Evolutionary conservation across 1,139 yeast genomes (phyloP), one percentile per base, ranked within the genome.

Genomic region (Lodderomyces orthopsilosis): DNA sequence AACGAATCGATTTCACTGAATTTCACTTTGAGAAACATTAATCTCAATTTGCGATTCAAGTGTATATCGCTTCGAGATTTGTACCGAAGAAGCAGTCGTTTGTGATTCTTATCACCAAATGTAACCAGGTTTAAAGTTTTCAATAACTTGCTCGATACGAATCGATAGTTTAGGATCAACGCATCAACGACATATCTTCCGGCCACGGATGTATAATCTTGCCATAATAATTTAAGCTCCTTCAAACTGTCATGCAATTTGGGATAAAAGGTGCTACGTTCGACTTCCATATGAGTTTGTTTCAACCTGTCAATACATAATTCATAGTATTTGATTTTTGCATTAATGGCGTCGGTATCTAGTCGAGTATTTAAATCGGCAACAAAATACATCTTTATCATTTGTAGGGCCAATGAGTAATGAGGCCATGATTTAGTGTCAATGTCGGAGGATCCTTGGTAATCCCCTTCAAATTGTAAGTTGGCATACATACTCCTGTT

Each of bases 401-500:
- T 41, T 9, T 48, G 40, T 13, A 51, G 36, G 4, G 55, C 46
- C 2, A 58, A 46, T 15, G 57, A 52, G 17, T 47, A 46, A 36
- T 48, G 56, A 19, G 41, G 45, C 58, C 63, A 53, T 30, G 19
- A 14, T 6, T 35, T 21, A n/a, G 27, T 21, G 13, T 22, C 19
- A 6, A 13, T 21, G 13, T 23, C 37, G 3, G 21, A 12, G 38
- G 9, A 13, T 36, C 30, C 7, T 9, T 2, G 9, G 8, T 26
- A 12, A 13, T 38, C 36, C 3, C 48, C 42, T 37, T 51, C 44
- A 22, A 58, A 55, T 15, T 47, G 51, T 22, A 71, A 52, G 1
- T 63, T 47, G 2, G 40, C 38, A 42, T 60, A 42, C 18, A 71
- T 51, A 26, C 54, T 50, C 40, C 53, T 55, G 50, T 59, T 67